phyloP scores from a whole-genome alignment of 495 filamentous ascomycete species.

The Friedmanniomyces endolithicus region DNA sequence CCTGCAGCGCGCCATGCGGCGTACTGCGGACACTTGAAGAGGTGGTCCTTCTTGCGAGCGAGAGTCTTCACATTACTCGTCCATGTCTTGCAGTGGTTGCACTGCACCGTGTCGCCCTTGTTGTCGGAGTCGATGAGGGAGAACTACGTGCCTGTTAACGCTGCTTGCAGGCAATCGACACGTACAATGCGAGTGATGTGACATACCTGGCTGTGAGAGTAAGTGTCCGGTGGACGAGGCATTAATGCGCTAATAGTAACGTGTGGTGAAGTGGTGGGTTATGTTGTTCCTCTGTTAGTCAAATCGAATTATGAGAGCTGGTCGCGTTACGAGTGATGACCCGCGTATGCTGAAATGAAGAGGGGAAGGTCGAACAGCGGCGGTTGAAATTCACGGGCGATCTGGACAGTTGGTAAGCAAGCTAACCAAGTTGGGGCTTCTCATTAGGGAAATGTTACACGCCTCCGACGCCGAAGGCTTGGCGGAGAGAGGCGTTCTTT shows the following conservation, averaged over 20 bases:
- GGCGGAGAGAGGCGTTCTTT: too few species aligned
- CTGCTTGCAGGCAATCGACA: not conserved
- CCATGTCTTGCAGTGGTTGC: conserved; percentile 16
- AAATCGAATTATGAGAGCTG: too few species aligned
- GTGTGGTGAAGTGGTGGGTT: not conserved
- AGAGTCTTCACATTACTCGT: conserved; percentile 16
- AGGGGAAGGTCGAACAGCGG: too few species aligned
- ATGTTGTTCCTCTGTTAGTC: not conserved
- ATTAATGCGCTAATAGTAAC: not conserved
- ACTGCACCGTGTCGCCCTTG: conserved; percentile 14
- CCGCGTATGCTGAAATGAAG: too few species aligned
- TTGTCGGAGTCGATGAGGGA: conserved; percentile 10
- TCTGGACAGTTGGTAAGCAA: too few species aligned
- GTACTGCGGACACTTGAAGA: conserved; percentile 13
- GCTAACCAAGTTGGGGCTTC: too few species aligned
- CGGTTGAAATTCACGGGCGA: too few species aligned
- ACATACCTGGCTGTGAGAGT: conserved; percentile 8
- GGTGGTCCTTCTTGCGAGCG: conserved; percentile 19
- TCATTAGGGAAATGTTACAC: too few species aligned
- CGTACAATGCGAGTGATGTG: not conserved
- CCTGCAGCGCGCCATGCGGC: conserved; percentile 11
- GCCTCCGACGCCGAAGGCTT: too few species aligned
- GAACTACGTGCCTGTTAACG: conserved; percentile 9
- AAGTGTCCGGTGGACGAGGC: conserved; percentile 8
- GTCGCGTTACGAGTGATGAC: too few species aligned